Base-by-base conservation (phyloP, 2,329 filamentous ascomycete species). In the Leptographium galeiforme region DNA sequence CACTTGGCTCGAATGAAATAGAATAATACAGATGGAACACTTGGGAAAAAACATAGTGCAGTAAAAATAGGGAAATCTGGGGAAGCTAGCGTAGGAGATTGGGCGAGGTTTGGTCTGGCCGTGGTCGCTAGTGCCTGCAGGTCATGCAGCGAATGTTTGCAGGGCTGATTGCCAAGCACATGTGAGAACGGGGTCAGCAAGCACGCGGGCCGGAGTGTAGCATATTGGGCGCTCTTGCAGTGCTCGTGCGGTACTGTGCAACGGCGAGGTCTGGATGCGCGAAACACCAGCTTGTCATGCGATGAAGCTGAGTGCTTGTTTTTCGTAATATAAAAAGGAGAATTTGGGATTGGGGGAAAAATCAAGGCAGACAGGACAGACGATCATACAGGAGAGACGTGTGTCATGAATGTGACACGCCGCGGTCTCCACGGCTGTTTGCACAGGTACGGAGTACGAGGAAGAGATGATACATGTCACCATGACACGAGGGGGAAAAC, bases 61-160 rank as follows among this genome's bases (percentile, higher is more conserved):
- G n/a, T 34, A 48, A 48, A 48, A 48, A 48, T 48, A 34, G 38
- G 33, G 48, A 50, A 50, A 50, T 43, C 36, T 18, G 48, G 38
- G 38, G 38, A 43, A 50, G 38, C 48, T 43, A 43, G 48, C 38
- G 48, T 19, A 30, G n/a, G 41, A 8, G 16, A 32, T 19, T 32
- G 10, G 40, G 43, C 43, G 25, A n/a, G 30, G 40, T 7, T 4
- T 12, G 46, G 32, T 48, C 34, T 48, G 47, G 47, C 34, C 47
- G 13, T 16, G 18, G 18, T 39, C 18, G 14, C 34, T 48, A 19
- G n/a, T 33, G 33, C 6, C 33, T 48, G n/a, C 46, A 36, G n/a
- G 33, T 19, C 36, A 49, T 49, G 47, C 43, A 45, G 18, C 25
- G 5, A 13, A 45, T 45, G 19, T 10, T 30, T 30, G 43, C 40